Evolutionary conservation across 495 filamentous ascomycete species (phyloP), one percentile per base, ranked within the genome.

Genomic region (Podospora bellae-mahoneyi): DNA sequence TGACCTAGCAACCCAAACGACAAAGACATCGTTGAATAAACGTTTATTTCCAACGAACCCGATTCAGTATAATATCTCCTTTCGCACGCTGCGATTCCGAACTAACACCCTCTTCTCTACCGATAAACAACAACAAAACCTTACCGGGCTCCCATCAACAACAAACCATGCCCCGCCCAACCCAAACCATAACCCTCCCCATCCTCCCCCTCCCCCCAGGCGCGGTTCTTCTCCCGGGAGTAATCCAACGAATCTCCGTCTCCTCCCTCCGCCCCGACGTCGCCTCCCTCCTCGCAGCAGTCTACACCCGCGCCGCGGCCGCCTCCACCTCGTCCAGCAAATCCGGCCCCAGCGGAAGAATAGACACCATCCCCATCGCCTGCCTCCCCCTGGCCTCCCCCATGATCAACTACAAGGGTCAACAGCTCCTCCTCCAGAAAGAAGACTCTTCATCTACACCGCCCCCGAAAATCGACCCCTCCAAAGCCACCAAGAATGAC

Each of bases 351-450:
- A 89, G 89, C 71, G 83, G 84, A 60, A 81, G 84, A 23, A 82
- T 86, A 73, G 87, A 85, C 67, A 77, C 84, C 65, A 86, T 95
- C 68, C 87, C 88, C 54, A 87, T 97, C 70, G 90, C 88, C 67
- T 97, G 93, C 78, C 84, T 96, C 70, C 93, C 93, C 48, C 83
- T 96, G 64, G 86, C 81, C 64, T 93, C 91, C 15, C 86, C 89
- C 18, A 80, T 88, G 19, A 79, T 96, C 27, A 88, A 86, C 65
- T 81, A 81, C 34, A 84, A 90, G 71, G 92, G 92, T 65, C 88
- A 92, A 77, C 83, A 85, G 62, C 83, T 95, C 39, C 82, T 93
- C 57, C 83, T 87, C 65, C 81, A 84, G 65, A 84, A 78, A 62
- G 79, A 79, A 18, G 79, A 84, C 44, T 76, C 78, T 28, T 71